Evolutionary conservation across 805 yeast species (phyloP).

Genomic region (Maudiozyma serrabonitensis): DNA sequence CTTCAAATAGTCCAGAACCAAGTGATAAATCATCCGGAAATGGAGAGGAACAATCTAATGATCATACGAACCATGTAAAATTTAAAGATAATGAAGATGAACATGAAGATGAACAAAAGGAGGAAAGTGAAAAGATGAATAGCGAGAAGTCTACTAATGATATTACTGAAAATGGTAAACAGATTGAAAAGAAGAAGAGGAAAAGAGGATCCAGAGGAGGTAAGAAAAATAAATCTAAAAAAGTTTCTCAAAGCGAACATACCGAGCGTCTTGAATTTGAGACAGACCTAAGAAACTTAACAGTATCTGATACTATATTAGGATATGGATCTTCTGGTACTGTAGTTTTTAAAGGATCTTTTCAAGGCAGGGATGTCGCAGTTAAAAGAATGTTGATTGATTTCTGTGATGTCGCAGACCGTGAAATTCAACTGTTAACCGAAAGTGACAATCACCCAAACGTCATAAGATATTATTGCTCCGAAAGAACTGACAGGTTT

Average conservation of each 20-base stretch:
- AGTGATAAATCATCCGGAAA: not conserved
- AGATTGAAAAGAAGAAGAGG: constrained; percentile 39
- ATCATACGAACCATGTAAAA: not conserved
- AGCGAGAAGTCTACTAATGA: not conserved
- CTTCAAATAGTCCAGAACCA: not conserved
- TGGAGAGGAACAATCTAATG: not conserved
- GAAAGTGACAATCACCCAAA: constrained; percentile 97
- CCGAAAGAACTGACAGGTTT: constrained; percentile 82
- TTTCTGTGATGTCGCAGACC: constrained; percentile 88
- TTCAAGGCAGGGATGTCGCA: constrained; percentile 91
- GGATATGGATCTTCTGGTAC: constrained; percentile 98
- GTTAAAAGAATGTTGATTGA: constrained; percentile 89
- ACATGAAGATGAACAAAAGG: not conserved
- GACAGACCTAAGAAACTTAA: constrained; percentile 38
- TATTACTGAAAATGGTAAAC: not conserved
- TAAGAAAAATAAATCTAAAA: constrained; percentile 36
- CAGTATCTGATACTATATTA: constrained; percentile 61
- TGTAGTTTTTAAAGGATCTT: constrained; percentile 80
- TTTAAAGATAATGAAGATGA: not conserved
- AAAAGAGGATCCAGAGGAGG: constrained; percentile 87
- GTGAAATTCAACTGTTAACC: constrained; percentile 76
- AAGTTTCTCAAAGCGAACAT: not conserved
- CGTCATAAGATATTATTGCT: constrained; percentile 85
- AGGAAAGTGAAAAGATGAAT: not conserved
- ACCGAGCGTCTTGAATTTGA: constrained; percentile 14